phyloP scores from a whole-genome alignment of 139 green algal genomes.

The Astrephomene gubernaculifera region DNA sequence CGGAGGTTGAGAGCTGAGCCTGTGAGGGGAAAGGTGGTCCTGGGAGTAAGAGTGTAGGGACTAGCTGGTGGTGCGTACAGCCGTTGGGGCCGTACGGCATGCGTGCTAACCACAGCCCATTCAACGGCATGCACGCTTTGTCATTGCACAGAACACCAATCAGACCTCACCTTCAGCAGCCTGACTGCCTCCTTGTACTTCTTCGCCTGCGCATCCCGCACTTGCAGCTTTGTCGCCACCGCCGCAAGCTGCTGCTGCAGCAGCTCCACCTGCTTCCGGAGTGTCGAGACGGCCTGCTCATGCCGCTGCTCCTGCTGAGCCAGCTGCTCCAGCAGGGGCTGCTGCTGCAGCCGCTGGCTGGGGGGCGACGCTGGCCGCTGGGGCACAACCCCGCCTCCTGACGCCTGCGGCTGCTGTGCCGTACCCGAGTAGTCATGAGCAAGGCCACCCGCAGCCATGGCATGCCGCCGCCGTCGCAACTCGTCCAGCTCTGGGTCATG shows the following conservation, averaged over 20 bases:
- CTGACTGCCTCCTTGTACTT: conserved; percentile 73
- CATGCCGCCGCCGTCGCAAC: conserved; percentile 19
- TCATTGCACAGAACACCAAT: no score
- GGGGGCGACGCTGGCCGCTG: neutral
- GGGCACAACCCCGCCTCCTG: no score
- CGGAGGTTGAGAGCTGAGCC: conserved; percentile 46
- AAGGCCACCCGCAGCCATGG: neutral
- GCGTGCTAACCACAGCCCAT: neutral
- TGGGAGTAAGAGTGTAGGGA: no score
- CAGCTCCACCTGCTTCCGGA: conserved; percentile 41
- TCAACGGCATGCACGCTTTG: no score
- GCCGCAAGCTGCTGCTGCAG: conserved; percentile 57
- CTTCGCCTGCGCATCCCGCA: conserved; percentile 57
- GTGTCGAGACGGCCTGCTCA: neutral
- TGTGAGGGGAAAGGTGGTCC: no score
- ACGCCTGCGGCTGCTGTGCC: neutral
- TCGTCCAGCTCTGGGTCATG: conserved; percentile 48
- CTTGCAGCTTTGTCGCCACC: conserved; percentile 46
- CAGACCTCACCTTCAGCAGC: conserved; percentile 54
- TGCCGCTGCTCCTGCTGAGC: conserved; percentile 16
- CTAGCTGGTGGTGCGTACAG: no score
- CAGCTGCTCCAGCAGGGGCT: neutral
- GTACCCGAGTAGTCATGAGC: neutral
- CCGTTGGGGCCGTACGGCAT: no score
- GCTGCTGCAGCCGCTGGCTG: neutral